phyloP scores from a whole-genome alignment of 2,329 filamentous ascomycete species.

The Aspergillus brunneoviolaceus region DNA sequence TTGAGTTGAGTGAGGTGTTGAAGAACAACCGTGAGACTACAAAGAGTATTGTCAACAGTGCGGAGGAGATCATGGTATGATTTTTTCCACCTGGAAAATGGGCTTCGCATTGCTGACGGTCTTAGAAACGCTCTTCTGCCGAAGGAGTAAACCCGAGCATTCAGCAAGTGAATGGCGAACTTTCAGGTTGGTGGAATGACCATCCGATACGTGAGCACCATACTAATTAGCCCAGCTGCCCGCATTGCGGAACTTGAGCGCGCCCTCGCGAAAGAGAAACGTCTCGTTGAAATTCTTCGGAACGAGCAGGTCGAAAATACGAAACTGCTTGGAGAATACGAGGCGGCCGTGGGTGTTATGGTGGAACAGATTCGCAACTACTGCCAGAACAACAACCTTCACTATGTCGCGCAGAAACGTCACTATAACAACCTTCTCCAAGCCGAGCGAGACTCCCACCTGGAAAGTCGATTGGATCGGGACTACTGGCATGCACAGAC shows the following conservation, averaged over 20 bases:
- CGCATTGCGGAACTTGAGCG: constrained; percentile 52
- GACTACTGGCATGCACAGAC: constrained; percentile 52
- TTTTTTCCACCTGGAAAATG: neutral
- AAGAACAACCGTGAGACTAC: constrained; percentile 52
- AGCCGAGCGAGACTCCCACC: constrained; percentile 50
- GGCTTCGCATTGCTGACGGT: constrained; percentile 7
- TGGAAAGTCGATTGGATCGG: constrained; percentile 49
- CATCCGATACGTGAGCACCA: neutral
- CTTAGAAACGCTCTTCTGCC: constrained; percentile 44
- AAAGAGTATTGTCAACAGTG: constrained; percentile 49
- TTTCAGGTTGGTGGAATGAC: constrained; percentile 35
- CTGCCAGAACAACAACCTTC: constrained; percentile 50
- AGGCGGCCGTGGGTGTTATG: constrained; percentile 47
- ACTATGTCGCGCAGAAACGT: constrained; percentile 47
- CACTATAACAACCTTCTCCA: constrained; percentile 53
- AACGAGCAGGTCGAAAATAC: constrained; percentile 50
- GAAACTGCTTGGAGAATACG: constrained; percentile 50
- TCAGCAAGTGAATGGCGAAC: constrained; percentile 47
- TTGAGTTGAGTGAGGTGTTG: constrained; percentile 50
- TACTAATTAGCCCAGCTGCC: constrained; percentile 33
- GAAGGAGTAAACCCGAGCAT: constrained; percentile 41
- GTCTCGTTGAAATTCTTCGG: constrained; percentile 43
- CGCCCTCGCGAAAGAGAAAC: constrained; percentile 47
- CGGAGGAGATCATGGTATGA: constrained; percentile 51
- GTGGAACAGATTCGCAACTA: constrained; percentile 53